These are phyloP conservation scores for Trichoderma sp. DNA, from an alignment of 2,329 filamentous ascomycete genomes.

Conservation along the genomic window DNA sequence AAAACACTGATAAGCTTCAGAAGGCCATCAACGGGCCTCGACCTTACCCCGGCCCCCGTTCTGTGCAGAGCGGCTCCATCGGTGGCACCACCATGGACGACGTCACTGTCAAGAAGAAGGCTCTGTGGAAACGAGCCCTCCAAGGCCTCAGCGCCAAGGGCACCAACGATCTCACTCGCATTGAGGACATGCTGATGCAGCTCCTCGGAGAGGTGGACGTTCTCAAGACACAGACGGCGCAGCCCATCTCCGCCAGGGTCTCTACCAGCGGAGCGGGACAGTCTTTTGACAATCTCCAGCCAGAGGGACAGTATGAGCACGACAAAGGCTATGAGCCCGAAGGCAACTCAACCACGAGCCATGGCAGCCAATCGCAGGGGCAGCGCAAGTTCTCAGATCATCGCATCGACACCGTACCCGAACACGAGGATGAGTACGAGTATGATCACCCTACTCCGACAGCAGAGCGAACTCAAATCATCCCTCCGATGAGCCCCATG, in stretches of 20 bases:
- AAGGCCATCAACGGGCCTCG: slow-evolving; percentile 82
- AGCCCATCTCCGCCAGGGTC: slow-evolving; percentile 27
- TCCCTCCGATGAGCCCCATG: slow-evolving; percentile 61
- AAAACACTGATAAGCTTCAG: slow-evolving; percentile 82
- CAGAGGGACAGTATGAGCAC: slow-evolving; percentile 62
- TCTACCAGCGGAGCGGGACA: slow-evolving; percentile 50
- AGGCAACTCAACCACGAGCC: slow-evolving; percentile 67
- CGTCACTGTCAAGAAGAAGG: slow-evolving; percentile 74
- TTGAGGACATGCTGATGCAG: slow-evolving; percentile 89
- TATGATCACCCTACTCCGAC: slow-evolving; percentile 51
- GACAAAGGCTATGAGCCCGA: slow-evolving; percentile 80
- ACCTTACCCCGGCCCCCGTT: slow-evolving; percentile 70
- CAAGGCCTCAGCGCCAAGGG: slow-evolving; percentile 87
- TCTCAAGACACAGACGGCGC: slow-evolving; percentile 62
- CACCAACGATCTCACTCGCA: slow-evolving; percentile 80
- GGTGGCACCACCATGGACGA: slow-evolving; percentile 53
- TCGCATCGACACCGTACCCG: slow-evolving; percentile 85
- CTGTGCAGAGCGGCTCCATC: slow-evolving; percentile 55
- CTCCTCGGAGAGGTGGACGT: slow-evolving; percentile 89
- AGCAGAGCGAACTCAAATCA: slow-evolving; percentile 29
- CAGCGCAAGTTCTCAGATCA: slow-evolving; percentile 64
- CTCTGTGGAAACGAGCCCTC: slow-evolving; percentile 90
- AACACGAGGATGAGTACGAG: slow-evolving; percentile 71
- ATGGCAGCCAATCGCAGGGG: slow-evolving; percentile 66
- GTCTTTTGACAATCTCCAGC: slow-evolving; percentile 68